Percentiles rank a stretch among this genome's conserved stretches.
These are phyloP conservation scores for Vaccinium macrocarpon DNA, from an alignment of 148 eudicot genomes.

Conservation along the genomic window DNA sequence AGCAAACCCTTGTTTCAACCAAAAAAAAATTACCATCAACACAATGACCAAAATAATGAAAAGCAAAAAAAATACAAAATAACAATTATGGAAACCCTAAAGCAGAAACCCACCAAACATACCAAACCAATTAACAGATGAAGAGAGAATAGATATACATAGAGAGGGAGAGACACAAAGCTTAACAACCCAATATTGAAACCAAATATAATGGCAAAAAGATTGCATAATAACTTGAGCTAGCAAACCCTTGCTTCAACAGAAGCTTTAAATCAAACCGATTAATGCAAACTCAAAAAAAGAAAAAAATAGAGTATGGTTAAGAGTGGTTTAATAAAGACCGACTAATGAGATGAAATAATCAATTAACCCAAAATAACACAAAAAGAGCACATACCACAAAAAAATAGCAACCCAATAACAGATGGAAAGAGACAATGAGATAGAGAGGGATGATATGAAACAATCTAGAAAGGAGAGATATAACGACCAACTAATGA, in stretches of 20 bases:
- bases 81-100: background rate
- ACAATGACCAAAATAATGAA: too few relatives aligned
- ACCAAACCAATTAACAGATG: background rate
- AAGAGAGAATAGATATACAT: background rate
- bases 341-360: background rate
- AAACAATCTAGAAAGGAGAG: too few relatives aligned
- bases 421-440: background rate
- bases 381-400: background rate
- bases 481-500: too few relatives aligned
- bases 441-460: background rate
- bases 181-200: background rate
- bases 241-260: background rate
- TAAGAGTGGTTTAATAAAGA: background rate
- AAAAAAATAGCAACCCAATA: background rate
- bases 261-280: background rate
- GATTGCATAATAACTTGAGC: background rate
- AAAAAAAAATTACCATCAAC: background rate
- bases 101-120: background rate
- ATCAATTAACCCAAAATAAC: background rate
- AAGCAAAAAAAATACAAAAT: background rate
- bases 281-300: background rate
- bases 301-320: background rate
- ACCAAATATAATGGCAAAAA: background rate
- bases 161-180: background rate
- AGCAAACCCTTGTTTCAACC: background rate